Evolutionary conservation across 345 rosid species (phyloP), one percentile per base, ranked within the genome.

Genomic region (Gossypium ekmanianum): DNA sequence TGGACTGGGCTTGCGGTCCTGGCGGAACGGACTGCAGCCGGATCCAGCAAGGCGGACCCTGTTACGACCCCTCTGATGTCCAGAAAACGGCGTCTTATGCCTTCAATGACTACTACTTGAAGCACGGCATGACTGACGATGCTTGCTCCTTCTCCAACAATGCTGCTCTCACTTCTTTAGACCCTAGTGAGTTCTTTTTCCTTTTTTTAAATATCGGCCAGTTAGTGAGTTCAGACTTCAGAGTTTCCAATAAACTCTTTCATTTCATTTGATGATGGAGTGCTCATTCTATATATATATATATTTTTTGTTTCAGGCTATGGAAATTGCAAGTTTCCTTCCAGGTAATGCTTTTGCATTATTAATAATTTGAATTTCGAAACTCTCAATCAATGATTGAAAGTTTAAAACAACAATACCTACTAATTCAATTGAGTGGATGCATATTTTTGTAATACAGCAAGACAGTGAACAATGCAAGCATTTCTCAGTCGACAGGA

Each of bases 1-100:
- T 93, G 50, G 84, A 86, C 75, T 93, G 97, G 98, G 94, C 98
- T 0, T 93, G 97, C 75, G 92, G 97, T 2, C 75, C 78, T 1
- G 97, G 95, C 11, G 93, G 88, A 39, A 82, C 92, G 17, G 80
- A 85, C 66, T 93, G 93, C 77, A 59, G 77, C 17, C 85, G 83
- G 4, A 85, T 93, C 76, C 91, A 88, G 86, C 85, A 81, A 74
- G 92, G 91, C 50, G 97, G 93, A 8, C 77, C 83, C 7, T 93
- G 97, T 77, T 88, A 87, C 80, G 90, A 85, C 63, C 84, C 89
- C 1, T 29, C 20, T 12, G 97, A 91, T 79, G 0, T 89, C n/a
- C 83, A 78, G 74, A 78, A 51, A 45, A 90, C 84, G 74, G 98
- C 98, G 54, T 91, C 95, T 56, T 91, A 79, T 82, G 94, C 84